Conservation (phyloP, 371 early-diverging fungal species). For the Actinomucor elegans region DNA sequence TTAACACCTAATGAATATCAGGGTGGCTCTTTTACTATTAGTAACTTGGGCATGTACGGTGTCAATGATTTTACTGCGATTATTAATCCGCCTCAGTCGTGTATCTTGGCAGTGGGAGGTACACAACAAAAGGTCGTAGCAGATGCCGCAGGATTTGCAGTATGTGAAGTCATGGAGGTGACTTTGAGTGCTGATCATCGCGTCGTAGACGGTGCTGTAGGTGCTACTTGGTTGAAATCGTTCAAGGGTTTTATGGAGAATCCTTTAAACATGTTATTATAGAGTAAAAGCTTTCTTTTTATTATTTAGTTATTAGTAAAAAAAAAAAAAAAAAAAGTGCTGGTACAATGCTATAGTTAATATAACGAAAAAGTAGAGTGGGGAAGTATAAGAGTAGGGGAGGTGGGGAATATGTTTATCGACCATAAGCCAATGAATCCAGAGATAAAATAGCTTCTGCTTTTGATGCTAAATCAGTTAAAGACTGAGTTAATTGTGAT, state of each 20-base stretch:
- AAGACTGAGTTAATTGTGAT: conserved; percentile 26
- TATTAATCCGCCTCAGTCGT: conserved; percentile 96
- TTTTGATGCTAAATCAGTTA: conserved; percentile 28
- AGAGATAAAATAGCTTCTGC: conserved; percentile 29
- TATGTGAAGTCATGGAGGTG: conserved; percentile 78
- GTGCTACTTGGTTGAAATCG: conserved; percentile 89
- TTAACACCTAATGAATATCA: conserved; percentile 95
- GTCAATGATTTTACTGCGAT: conserved; percentile 95
- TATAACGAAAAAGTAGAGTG: background rate
- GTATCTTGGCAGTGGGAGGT: conserved; percentile 93
- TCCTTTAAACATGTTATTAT: conserved; percentile 93
- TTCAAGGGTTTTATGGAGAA: conserved; percentile 96
- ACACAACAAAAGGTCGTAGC: conserved; percentile 82
- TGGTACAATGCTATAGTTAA: background rate
- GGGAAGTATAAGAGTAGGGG: too few relatives aligned
- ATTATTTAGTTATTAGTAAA: background rate
- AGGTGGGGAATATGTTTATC: too few relatives aligned
- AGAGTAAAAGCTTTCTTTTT: too few relatives aligned
- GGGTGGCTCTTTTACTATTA: conserved; percentile 95
- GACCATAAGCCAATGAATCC: conserved; percentile 27
- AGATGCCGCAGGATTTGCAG: conserved; percentile 71
- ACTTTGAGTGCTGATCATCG: conserved; percentile 95
- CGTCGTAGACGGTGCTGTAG: conserved; percentile 96
- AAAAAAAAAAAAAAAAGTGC: background rate
- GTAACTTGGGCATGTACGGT: conserved; percentile 98